phyloP scores from a whole-genome alignment of 176 grass and related monocot genomes.

The Aegilops bicornis region DNA sequence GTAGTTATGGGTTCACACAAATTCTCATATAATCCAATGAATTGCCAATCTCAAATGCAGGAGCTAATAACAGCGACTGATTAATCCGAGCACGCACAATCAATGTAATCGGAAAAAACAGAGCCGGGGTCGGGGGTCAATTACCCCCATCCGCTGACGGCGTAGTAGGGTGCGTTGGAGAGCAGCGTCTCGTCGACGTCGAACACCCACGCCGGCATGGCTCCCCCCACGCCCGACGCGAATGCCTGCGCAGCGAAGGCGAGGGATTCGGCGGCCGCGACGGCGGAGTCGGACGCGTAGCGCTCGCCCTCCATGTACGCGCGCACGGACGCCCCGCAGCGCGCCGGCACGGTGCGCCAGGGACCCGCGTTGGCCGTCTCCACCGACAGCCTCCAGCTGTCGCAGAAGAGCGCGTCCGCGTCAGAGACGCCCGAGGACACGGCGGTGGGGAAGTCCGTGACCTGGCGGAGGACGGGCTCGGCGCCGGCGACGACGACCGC shows the following conservation, averaged over 20 bases:
- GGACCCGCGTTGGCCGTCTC: slow-evolving; percentile 76
- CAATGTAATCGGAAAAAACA: background rate
- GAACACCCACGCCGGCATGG: slow-evolving; percentile 71
- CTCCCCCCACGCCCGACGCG: slow-evolving; percentile 6
- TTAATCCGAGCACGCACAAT: background rate
- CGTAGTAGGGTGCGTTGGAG: slow-evolving; percentile 68
- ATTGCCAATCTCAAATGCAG: background rate
- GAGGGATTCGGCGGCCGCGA: slow-evolving; percentile 48
- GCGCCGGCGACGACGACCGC: background rate
- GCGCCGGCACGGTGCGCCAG: slow-evolving; percentile 44
- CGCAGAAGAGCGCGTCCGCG: slow-evolving; percentile 54
- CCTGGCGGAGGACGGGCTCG: slow-evolving; percentile 42
- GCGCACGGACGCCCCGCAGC: slow-evolving; percentile 39
- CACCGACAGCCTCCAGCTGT: slow-evolving; percentile 88
- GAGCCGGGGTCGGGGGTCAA: background rate
- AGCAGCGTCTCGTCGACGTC: slow-evolving; percentile 94
- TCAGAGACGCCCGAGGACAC: slow-evolving; percentile 9
- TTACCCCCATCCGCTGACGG: slow-evolving; percentile 69
- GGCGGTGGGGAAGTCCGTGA: slow-evolving; percentile 19
- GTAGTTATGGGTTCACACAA: background rate
- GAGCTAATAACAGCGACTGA: background rate
- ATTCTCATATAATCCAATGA: background rate
- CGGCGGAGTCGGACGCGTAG: slow-evolving; percentile 71
- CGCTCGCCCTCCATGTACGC: slow-evolving; percentile 68
- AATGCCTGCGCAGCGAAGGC: slow-evolving; percentile 53